phyloP scores from a whole-genome alignment of 306 rosid species.

The Lathyrus sativus region DNA sequence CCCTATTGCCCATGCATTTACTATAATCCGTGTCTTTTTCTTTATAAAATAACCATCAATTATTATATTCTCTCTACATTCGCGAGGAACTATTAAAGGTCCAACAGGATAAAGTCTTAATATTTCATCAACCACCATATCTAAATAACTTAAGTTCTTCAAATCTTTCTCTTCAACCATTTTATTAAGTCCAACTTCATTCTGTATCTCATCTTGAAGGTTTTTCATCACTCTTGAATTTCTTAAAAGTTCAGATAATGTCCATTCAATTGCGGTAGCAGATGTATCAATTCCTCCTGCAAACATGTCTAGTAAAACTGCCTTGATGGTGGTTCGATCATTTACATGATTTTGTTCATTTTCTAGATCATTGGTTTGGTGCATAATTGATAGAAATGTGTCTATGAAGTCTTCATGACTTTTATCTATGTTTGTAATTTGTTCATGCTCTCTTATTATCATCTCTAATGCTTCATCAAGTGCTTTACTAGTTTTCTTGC shows the following conservation, averaged over 20 bases:
- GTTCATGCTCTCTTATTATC: background rate
- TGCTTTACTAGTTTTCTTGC: background rate
- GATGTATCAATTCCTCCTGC: background rate
- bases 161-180: constrained; percentile 8
- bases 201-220: constrained; percentile 5
- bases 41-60: constrained; percentile 15
- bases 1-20: constrained; percentile 2
- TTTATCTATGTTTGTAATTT: background rate
- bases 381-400: constrained; percentile 2
- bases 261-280: background rate
- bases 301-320: background rate
- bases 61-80: constrained; percentile 1
- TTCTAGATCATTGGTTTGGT: background rate
- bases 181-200: background rate
- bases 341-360: background rate
- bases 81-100: background rate
- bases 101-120: background rate
- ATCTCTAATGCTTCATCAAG: background rate
- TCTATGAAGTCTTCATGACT: background rate
- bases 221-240: constrained; percentile 5
- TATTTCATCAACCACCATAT: background rate
- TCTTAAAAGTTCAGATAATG: background rate
- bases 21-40: background rate
- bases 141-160: background rate
- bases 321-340: background rate